Evolutionary conservation across 306 rosid genomes (phyloP).

Genomic region (Vachellia pachyceras): DNA sequence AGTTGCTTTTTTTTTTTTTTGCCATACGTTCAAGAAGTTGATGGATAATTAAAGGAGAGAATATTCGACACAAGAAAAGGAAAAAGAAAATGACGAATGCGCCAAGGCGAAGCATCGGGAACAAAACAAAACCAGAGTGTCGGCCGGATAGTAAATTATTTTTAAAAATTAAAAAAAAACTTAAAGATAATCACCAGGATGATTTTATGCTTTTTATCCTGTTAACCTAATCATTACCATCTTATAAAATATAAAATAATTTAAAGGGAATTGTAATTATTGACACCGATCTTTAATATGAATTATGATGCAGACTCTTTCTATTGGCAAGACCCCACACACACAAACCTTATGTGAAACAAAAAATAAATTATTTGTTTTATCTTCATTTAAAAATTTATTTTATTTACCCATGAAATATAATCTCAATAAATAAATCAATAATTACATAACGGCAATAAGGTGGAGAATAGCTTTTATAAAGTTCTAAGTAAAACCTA

Average conservation of each 20-base stretch:
- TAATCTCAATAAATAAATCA: neutral
- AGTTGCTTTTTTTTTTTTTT: too few relatives aligned
- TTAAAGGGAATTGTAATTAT: too few relatives aligned
- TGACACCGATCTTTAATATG: neutral
- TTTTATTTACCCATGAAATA: neutral
- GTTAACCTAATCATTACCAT: too few relatives aligned
- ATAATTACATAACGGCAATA: neutral
- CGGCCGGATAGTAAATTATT: neutral
- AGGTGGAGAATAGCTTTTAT: too few relatives aligned
- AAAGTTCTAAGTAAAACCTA: too few relatives aligned
- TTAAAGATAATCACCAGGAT: neutral
- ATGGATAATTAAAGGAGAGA: neutral
- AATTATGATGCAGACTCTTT: neutral
- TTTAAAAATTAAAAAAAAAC: neutral
- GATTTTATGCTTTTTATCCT: neutral
- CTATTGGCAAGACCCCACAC: neutral
- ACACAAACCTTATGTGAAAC: neutral
- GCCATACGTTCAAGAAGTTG: neutral
- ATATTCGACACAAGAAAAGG: too few relatives aligned
- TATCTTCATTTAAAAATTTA: neutral
- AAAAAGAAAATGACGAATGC: neutral
- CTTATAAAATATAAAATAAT: too few relatives aligned
- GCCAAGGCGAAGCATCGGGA: neutral
- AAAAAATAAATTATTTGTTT: neutral
- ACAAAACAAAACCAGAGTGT: neutral